phyloP scores from a whole-genome alignment of 1,139 yeast genomes.

The Diutina catenulata region DNA sequence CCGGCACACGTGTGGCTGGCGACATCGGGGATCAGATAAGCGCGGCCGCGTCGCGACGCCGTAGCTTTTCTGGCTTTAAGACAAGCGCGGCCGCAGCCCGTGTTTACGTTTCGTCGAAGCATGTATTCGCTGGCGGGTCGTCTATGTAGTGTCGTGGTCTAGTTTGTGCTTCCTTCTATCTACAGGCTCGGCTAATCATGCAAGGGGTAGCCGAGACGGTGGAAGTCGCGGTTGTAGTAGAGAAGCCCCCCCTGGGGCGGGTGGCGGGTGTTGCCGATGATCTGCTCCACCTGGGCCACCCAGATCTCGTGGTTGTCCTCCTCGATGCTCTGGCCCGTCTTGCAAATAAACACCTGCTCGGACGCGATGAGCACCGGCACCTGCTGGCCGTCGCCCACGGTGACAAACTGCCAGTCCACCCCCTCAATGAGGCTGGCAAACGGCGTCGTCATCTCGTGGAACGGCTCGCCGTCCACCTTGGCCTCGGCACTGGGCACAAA shows the following conservation, averaged over 20 bases:
- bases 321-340: neutral
- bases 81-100: no score
- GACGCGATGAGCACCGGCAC: neutral
- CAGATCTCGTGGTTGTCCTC: conserved; percentile 3
- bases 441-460: conserved; percentile 41
- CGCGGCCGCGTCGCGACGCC: no score
- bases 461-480: conserved; percentile 22
- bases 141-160: no score
- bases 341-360: conserved; percentile 3
- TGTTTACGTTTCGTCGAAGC: no score
- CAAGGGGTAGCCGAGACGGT: conserved; percentile 37
- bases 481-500: conserved; percentile 9
- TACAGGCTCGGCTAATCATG: neutral
- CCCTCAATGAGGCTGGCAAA: conserved; percentile 25
- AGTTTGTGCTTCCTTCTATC: neutral
- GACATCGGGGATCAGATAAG: no score
- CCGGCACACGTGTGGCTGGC: no score
- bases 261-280: conserved; percentile 2
- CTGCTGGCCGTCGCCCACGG: conserved; percentile 9
- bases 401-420: conserved; percentile 10
- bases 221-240: conserved; percentile 54
- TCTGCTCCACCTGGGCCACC: conserved; percentile 2
- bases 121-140: no score
- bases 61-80: no score
- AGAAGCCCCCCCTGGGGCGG: conserved; percentile 41